Conservation (phyloP, 805 yeast species). For the Zygotorulaspora chibaensis region DNA sequence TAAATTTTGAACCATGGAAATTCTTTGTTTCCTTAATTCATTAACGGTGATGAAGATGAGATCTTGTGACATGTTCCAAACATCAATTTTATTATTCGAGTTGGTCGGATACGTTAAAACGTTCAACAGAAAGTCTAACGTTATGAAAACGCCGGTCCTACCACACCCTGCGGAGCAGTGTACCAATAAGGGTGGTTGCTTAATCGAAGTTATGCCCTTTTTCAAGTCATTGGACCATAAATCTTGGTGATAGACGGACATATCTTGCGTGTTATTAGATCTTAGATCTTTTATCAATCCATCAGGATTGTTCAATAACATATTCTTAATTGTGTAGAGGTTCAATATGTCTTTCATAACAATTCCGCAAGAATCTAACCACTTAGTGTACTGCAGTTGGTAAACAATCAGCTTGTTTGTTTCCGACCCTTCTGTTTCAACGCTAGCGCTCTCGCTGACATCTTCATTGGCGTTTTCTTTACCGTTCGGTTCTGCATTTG, state of each 20-base stretch:
- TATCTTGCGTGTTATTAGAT: slow-evolving; percentile 9
- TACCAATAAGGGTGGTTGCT: slow-evolving; percentile 50
- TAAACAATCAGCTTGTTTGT: slow-evolving; percentile 44
- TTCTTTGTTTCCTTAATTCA: slow-evolving; percentile 60
- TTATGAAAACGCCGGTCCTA: slow-evolving; percentile 83
- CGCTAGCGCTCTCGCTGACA: slow-evolving; percentile 19
- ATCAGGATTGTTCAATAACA: slow-evolving; percentile 18
- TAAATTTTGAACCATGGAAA: slow-evolving; percentile 75
- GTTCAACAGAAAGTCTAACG: slow-evolving; percentile 50
- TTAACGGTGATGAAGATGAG: slow-evolving; percentile 56
- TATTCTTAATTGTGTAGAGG: slow-evolving; percentile 33
- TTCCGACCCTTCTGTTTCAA: slow-evolving; percentile 32
- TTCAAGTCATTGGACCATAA: slow-evolving; percentile 5
- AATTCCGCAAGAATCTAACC: slow-evolving; percentile 83
- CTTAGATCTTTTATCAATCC: slow-evolving; percentile 16
- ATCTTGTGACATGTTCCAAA: slow-evolving; percentile 45
- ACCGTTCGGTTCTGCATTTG: neutral
- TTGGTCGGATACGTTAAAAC: slow-evolving; percentile 35
- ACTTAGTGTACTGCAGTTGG: slow-evolving; percentile 70
- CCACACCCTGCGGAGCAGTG: slow-evolving; percentile 99
- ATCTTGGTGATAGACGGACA: slow-evolving; percentile 9
- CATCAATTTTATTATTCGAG: slow-evolving; percentile 37
- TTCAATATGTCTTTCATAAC: slow-evolving; percentile 35
- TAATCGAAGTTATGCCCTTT: slow-evolving; percentile 1
- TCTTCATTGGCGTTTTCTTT: slow-evolving; percentile 11